Evolutionary conservation across 2,329 filamentous ascomycete genomes (phyloP), one percentile per base, ranked within the genome.

Genomic region (Davidsoniella eucalypti): DNA sequence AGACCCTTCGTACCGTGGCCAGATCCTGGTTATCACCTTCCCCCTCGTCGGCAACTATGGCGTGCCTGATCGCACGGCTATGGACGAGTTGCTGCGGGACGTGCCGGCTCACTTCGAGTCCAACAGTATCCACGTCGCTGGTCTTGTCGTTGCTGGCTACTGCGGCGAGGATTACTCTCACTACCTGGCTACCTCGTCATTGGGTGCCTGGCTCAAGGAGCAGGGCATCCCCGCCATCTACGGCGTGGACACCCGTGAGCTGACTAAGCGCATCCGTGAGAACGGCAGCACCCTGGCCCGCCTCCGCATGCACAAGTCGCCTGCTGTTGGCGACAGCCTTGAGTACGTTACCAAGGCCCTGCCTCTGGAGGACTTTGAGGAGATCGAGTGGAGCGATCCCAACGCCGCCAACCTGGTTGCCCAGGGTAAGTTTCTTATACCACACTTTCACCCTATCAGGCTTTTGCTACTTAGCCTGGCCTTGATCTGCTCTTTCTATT

Each of bases 41-140:
- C 92, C 90, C 53, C 73, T 96, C 38, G 84, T 94, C 54, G 90
- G 90, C 65, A 98, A 96, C 73, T 98, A 98, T 69, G 90, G 90
- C 64, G 92, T 96, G 25, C 92, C 92, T 49, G 86, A 86, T 45
- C 76, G 88, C 58, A 84, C 94, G 56, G 77, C 81, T 49, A 75
- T 86, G 68, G 90, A 96, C 64, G 78, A 86, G 62, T 73, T 96
- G 50, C 77, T 95, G 47, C 77, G 81, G 61, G 84, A 88, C 60
- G 75, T 96, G 51, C 88, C 90, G 29, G 87, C 87, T 55, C 76
- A 96, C 68, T 96, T 98, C 63, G 92, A 98, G 68, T 84, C 90
- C 39, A 82, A 75, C 38, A 71, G 94, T 67, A 95, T 98, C 55
- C 92, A 98, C 68, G 83, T 96, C 61, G 84, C 90, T 44, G 92